Evolutionary conservation across 164 flowering plant genomes (phyloP), one percentile per base, ranked within the genome.

Genomic region (Amborella trichopoda): DNA sequence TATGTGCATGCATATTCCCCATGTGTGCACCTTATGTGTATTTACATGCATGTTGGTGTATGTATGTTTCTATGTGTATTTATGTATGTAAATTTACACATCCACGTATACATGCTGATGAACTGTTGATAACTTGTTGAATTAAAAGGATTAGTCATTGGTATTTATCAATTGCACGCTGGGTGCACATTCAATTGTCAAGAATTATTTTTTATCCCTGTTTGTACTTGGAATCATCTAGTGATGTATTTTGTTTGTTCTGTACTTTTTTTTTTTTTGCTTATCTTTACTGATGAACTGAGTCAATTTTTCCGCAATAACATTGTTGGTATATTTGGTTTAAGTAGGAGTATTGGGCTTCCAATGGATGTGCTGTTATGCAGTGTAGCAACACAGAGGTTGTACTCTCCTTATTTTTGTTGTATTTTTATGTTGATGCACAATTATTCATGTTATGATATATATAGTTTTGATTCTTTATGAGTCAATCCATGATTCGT

Each of bases 371-470:
- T 58, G 76, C 94, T 17, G 55, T 91, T 42, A 91, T 91, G 98
- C 98, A 91, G 64, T 83, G 94, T 55, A 91, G 98, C 78, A 91
- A 91, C 69, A 86, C 98, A 14, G 98, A 91, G 98, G 97, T 88
- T 64, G 40, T 55, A 17, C 20, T 49, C 26, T 44, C 23, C 37
- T 26, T 40, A 27, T 26, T 28, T 6, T 28, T 55, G 6, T 47
- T 14, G n/a, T 13, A 26, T 1, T 48, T 20, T 18, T n/a, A 2
- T 30, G 6, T 48, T 48, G n/a, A n/a, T n/a, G n/a, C n/a, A 26
- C 32, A 3, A 9, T 51, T 9, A 6, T 20, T 20, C 25, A 10
- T 21, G 17, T 22, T 3, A 11, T 40, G 18, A 27, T 24, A 25
- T 13, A 8, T 17, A 12, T 4, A 11, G 26, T 6, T 22, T 24